Evolutionary conservation across 441 rosid genomes (phyloP), one percentile per base, ranked within the genome.

Genomic region (Bruguiera hainesii): DNA sequence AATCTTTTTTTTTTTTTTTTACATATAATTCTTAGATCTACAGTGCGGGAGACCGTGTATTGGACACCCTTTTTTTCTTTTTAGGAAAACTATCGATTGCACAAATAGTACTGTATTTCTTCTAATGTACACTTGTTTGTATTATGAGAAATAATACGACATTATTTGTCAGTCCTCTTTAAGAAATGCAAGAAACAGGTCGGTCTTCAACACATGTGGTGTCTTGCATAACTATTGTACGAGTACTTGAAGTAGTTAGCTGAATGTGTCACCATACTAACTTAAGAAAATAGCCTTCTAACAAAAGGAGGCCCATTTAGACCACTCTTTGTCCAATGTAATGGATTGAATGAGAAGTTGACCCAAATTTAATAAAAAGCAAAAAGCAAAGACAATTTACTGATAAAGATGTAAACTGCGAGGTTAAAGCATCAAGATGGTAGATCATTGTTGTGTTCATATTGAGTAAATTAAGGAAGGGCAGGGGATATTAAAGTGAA

Each of bases 281-380:
- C 84, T 3, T 75, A 28, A 67, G 67, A 76, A 69, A 81, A 66
- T 71, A 65, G 52, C 78, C 72, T 79, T 30, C 73, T 77, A 76
- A 71, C 88, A 81, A 53, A 66, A 72, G 57, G 60, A 63, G 62
- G 46, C 50, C 60, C 35, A 60, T 37, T 31, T 33, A 56, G 29
- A 19, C 29, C 25, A 42, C 37, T 33, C 7, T 33, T 8, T 52
- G 3, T 20, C 31, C 3, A 8, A 61, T 25, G 39, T 1, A 42
- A 56, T 42, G 15, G 5, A 39, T 26, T 37, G 33, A 42, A 63
- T 49, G 4, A 29, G 35, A 55, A 65, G 61, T 48, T 64, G 28
- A 51, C 29, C 48, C 48, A 55, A 10, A 20, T 23, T 55, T 55
- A 55, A 55, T 20, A 3, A 23, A 21, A 55, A 20, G 23, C 1